A percentile compares a stretch with the other conserved stretches of the same genome.
These are phyloP conservation scores for Graphilbum ipis-grandicollis DNA, from an alignment of 2,329 filamentous ascomycete species.

Conservation along the genomic window DNA sequence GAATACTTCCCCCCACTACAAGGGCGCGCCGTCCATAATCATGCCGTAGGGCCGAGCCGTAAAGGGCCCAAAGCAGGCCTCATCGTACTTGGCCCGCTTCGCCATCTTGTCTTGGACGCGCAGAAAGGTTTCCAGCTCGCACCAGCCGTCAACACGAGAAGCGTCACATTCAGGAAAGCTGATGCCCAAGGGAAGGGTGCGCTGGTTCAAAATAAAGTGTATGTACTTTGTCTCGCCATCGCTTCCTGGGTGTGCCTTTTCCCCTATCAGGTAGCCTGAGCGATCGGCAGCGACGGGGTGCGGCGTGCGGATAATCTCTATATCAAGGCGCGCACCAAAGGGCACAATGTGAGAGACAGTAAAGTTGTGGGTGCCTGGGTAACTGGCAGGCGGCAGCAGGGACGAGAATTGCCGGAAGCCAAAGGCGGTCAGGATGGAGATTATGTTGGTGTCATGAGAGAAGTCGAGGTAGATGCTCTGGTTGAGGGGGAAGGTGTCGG, in stretches of 20 bases:
- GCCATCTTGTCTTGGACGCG: slow-evolving; percentile 41
- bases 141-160: slow-evolving; percentile 56
- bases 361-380: slow-evolving; percentile 42
- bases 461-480: slow-evolving; percentile 65
- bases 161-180: slow-evolving; percentile 48
- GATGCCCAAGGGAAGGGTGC: slow-evolving; percentile 50
- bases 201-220: slow-evolving; percentile 58
- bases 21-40: slow-evolving; percentile 30
- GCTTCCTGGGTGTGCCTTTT: slow-evolving; percentile 9
- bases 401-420: slow-evolving; percentile 52
- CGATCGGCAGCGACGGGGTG: slow-evolving; percentile 40
- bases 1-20: slow-evolving; percentile 1
- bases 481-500: slow-evolving; percentile 53
- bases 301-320: slow-evolving; percentile 55
- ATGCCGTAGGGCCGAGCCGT: slow-evolving; percentile 26
- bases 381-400: slow-evolving; percentile 34
- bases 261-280: slow-evolving; percentile 25
- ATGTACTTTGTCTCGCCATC: slow-evolving; percentile 48
- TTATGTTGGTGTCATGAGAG: slow-evolving; percentile 59
- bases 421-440: slow-evolving; percentile 53
- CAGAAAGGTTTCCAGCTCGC: slow-evolving; percentile 53
- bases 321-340: slow-evolving; percentile 55
- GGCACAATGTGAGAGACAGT: slow-evolving; percentile 52
- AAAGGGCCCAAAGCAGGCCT: slow-evolving; percentile 48
- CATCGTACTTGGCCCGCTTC: slow-evolving; percentile 41